Percentiles rank a stretch among this genome's conserved stretches.
phyloP scores from a whole-genome alignment of 164 flowering plant genomes.

The Vitis rotundifolia region DNA sequence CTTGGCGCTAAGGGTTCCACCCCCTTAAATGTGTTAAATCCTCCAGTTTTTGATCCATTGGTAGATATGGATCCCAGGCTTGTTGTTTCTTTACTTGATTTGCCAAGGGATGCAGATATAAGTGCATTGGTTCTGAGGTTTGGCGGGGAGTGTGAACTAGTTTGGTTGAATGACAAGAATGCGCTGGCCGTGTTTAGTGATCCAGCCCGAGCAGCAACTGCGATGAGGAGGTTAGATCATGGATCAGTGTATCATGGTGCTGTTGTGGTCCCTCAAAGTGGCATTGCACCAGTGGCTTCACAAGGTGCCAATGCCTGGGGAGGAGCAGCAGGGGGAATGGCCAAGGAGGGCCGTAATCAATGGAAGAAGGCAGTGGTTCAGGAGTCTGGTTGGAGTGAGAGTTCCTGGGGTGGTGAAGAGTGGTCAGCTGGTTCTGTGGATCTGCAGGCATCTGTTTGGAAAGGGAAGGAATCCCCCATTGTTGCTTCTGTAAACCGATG shows the following conservation, averaged over 20 bases:
- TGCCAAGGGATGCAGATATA: conserved; percentile 91
- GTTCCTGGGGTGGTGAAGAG: conserved; percentile 69
- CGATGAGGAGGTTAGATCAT: conserved; percentile 91
- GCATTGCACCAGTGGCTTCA: conserved; percentile 32
- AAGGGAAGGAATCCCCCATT: conserved; percentile 51
- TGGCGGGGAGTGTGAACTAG: conserved; percentile 97
- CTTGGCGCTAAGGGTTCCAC: conserved; percentile 59
- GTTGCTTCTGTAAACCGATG: conserved; percentile 57
- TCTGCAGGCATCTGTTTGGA: conserved; percentile 39
- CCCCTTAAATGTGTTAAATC: conserved; percentile 33
- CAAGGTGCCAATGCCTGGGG: conserved; percentile 59
- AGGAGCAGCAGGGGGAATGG: conserved; percentile 22
- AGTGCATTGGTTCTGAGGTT: conserved; percentile 90
- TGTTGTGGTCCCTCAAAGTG: conserved; percentile 36
- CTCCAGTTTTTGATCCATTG: conserved; percentile 68
- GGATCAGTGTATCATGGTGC: conserved; percentile 91
- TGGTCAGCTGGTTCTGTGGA: conserved; percentile 36
- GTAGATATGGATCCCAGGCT: conserved; percentile 98
- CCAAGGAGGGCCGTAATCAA: conserved; percentile 45
- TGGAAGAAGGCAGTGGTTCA: conserved; percentile 86
- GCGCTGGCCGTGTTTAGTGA: conserved; percentile 90
- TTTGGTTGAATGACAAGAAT: conserved; percentile 94
- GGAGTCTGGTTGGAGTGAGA: conserved; percentile 55
- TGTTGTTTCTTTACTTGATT: conserved; percentile 82
- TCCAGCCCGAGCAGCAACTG: conserved; percentile 93